These are phyloP conservation scores for Boletus reticulatus DNA, from an alignment of 768 basidiomycete species.

Conservation along the genomic window DNA sequence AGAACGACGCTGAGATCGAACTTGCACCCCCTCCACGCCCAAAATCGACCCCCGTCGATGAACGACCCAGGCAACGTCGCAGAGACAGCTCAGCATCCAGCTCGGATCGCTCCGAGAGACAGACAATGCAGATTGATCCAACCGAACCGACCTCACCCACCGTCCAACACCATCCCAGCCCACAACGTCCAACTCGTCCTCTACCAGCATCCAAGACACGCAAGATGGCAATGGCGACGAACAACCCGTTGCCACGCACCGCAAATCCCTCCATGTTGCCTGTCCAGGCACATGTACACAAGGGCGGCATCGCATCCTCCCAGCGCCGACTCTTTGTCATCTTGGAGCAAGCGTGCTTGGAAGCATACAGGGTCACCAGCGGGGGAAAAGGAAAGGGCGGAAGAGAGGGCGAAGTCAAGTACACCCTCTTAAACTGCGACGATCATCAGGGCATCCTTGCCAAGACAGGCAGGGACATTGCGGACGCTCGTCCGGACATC, in stretches of 20 bases:
- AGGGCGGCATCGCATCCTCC: conserved; percentile 48
- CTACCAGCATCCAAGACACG: conserved; percentile 56
- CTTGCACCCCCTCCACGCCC: conserved; percentile 62
- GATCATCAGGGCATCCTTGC: conserved; percentile 99
- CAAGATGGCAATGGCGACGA: conserved; percentile 50
- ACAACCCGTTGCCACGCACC: conserved; percentile 46
- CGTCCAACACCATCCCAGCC: conserved; percentile 15
- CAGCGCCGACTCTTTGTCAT: conserved; percentile 84
- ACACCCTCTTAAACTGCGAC: conserved; percentile 95
- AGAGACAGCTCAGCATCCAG: conserved; percentile 40
- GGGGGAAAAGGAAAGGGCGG: conserved; percentile 49
- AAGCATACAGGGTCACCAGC: conserved; percentile 85
- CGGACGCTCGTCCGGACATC: conserved; percentile 98
- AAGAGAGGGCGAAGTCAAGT: conserved; percentile 81
- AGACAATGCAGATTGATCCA: conserved; percentile 33
- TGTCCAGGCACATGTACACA: conserved; percentile 72
- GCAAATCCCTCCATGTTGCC: conserved; percentile 82
- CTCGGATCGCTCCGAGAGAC: conserved; percentile 35
- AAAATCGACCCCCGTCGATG: conserved; percentile 67
- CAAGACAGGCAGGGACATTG: conserved; percentile 96
- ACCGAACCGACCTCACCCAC: not conserved
- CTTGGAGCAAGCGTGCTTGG: conserved; percentile 91
- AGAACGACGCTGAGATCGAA: conserved; percentile 19
- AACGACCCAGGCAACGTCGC: conserved; percentile 50
- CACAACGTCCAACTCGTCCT: conserved; percentile 61